These are phyloP conservation scores for Neospermospora avenae DNA, from an alignment of 2,329 filamentous ascomycete genomes.

Conservation along the genomic window DNA sequence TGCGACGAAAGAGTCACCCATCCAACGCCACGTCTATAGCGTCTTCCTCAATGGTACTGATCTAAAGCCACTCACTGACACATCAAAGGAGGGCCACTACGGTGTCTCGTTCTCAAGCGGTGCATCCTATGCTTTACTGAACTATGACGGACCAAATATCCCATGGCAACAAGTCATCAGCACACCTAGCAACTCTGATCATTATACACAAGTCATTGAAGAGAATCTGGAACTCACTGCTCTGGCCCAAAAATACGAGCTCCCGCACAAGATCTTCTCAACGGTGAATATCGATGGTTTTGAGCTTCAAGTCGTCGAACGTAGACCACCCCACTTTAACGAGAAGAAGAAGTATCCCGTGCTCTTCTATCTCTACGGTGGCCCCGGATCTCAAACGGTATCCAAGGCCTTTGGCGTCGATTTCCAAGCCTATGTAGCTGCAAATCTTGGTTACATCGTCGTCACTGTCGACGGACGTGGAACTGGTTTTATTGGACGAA, in stretches of 20 bases:
- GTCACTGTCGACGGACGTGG: conserved; percentile 93
- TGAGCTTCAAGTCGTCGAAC: conserved; percentile 72
- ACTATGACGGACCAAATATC: conserved; percentile 78
- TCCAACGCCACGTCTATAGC: conserved; percentile 87
- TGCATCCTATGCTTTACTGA: conserved; percentile 78
- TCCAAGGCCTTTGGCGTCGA: conserved; percentile 77
- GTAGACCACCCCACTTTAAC: conserved; percentile 85
- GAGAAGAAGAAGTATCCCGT: conserved; percentile 84
- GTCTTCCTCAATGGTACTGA: conserved; percentile 79
- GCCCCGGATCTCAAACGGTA: conserved; percentile 89
- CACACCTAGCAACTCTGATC: conserved; percentile 65
- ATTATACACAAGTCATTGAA: conserved; percentile 71
- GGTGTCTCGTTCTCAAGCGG: conserved; percentile 78
- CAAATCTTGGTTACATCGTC: conserved; percentile 84
- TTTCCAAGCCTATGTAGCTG: conserved; percentile 87
- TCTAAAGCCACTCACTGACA: conserved; percentile 71
- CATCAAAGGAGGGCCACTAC: conserved; percentile 72
- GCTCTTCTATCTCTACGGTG: conserved; percentile 91
- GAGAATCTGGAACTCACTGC: conserved; percentile 69
- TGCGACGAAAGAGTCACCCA: conserved; percentile 80
- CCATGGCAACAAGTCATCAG: conserved; percentile 90
- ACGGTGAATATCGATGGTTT: conserved; percentile 82
- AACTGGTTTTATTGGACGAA: conserved; percentile 85
- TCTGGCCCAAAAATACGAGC: conserved; percentile 70
- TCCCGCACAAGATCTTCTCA: conserved; percentile 79